Conservation (phyloP, 495 filamentous ascomycete species). For the Aspergillus conjunctus region DNA sequence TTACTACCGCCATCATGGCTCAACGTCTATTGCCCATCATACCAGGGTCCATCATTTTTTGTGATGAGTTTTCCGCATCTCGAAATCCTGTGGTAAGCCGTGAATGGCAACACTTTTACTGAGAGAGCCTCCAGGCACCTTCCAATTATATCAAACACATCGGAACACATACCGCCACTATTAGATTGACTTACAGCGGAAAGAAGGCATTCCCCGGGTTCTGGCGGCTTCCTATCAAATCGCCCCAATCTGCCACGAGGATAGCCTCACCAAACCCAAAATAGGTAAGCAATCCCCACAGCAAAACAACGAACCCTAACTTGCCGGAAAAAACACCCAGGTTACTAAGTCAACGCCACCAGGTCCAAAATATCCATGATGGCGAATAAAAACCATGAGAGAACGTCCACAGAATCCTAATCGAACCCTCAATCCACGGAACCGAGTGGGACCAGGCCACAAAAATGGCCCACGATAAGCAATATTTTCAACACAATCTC, state of each 20-base stretch:
- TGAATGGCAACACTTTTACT: no score
- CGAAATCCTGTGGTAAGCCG: no score
- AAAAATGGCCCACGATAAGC: not conserved
- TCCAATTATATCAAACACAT: no score
- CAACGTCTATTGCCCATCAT: no score
- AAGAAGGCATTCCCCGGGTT: no score
- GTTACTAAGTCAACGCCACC: constrained; percentile 6
- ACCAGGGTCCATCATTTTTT: no score
- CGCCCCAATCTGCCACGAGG: constrained; percentile 6
- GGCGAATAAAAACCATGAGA: not conserved
- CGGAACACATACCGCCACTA: no score
- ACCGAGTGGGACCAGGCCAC: constrained; percentile 3
- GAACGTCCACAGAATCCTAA: not conserved
- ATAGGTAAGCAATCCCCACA: not conserved
- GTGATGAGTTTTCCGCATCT: no score
- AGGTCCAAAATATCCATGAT: not conserved
- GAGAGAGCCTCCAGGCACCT: no score
- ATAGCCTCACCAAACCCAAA: not conserved
- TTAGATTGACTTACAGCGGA: no score
- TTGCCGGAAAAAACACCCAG: constrained; percentile 1
- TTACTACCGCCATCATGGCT: no score
- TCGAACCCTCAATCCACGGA: not conserved
- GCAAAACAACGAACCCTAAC: not conserved
- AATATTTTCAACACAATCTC: constrained; percentile 1
- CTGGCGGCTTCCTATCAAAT: constrained; percentile 14